These are phyloP conservation scores for Wickerhamomyces hampshirensis DNA, from an alignment of 805 yeast genomes.

Conservation along the genomic window DNA sequence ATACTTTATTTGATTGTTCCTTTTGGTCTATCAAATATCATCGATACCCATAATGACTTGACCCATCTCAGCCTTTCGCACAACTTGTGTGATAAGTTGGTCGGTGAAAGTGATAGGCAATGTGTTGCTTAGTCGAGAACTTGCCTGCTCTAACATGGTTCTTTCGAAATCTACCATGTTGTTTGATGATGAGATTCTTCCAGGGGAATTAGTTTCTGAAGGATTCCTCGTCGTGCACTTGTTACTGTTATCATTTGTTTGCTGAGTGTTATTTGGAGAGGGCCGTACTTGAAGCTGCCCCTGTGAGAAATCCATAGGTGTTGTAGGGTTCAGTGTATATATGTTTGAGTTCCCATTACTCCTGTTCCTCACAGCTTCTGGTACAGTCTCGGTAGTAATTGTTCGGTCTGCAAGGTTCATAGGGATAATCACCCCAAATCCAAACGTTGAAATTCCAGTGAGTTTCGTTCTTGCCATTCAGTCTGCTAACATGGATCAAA, in stretches of 20 bases:
- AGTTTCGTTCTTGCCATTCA: background rate
- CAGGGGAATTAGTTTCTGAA: conserved; percentile 7
- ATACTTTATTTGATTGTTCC: background rate
- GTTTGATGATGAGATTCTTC: conserved; percentile 10
- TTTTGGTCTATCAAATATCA: conserved; percentile 4
- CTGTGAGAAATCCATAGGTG: too few species aligned
- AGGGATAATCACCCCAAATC: conserved; percentile 11
- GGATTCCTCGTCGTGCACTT: background rate
- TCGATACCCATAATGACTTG: conserved; percentile 19
- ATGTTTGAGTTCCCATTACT: too few species aligned
- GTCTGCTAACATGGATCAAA: too few species aligned
- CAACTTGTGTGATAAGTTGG: conserved; percentile 12
- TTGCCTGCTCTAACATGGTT: background rate
- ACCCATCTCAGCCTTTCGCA: conserved; percentile 18
- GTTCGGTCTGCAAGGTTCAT: conserved; percentile 4
- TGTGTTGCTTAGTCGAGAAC: background rate
- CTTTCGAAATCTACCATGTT: conserved; percentile 5
- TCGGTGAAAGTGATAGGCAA: conserved; percentile 4
- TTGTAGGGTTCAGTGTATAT: too few species aligned
- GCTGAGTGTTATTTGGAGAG: too few species aligned
- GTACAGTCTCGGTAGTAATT: too few species aligned
- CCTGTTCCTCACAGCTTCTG: too few species aligned
- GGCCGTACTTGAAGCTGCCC: too few species aligned
- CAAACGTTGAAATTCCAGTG: conserved; percentile 13
- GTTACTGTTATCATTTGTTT: too few species aligned